Evolutionary conservation across 1,139 yeast species (phyloP).

Genomic region (Kodamaea alishanica): DNA sequence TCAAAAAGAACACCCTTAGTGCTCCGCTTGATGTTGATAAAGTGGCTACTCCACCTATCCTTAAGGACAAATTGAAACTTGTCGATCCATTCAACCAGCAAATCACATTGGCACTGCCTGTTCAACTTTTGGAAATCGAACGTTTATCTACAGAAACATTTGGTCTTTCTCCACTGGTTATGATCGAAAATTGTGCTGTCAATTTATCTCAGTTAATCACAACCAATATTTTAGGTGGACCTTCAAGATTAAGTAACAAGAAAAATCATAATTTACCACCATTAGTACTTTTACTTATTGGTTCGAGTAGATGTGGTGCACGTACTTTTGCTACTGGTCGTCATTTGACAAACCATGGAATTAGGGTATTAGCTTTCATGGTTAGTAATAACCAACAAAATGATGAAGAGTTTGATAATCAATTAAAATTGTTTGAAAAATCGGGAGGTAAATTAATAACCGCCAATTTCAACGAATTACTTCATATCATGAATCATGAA

Average conservation of each 20-base stretch:
- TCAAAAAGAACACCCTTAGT: conserved; percentile 8
- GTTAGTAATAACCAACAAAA: conserved; percentile 36
- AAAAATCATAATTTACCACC: conserved; percentile 77
- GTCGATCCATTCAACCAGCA: conserved; percentile 21
- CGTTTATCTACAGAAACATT: conserved; percentile 52
- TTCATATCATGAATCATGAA: conserved; percentile 35
- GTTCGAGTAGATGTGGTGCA: conserved; percentile 71
- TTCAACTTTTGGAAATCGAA: conserved; percentile 79
- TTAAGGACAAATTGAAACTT: conserved; percentile 16
- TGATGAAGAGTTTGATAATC: conserved; percentile 32
- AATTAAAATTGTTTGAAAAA: conserved; percentile 52
- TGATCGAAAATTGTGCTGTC: conserved; percentile 71
- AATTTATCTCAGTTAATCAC: conserved; percentile 61
- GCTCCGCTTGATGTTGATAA: conserved; percentile 1
- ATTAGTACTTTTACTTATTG: conserved; percentile 64
- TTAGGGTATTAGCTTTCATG: conserved; percentile 56
- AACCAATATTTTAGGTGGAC: conserved; percentile 61
- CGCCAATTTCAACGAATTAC: conserved; percentile 30
- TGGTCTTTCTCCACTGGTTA: conserved; percentile 45
- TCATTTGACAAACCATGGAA: conserved; percentile 71
- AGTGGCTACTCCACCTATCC: conserved; percentile 6
- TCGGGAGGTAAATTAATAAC: conserved; percentile 41
- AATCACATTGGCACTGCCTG: conserved; percentile 65
- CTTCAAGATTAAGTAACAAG: conserved; percentile 51
- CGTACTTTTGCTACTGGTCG: conserved; percentile 79